Conservation (phyloP, 192 early-diverging fungal species). For the Coemansia sp. region DNA sequence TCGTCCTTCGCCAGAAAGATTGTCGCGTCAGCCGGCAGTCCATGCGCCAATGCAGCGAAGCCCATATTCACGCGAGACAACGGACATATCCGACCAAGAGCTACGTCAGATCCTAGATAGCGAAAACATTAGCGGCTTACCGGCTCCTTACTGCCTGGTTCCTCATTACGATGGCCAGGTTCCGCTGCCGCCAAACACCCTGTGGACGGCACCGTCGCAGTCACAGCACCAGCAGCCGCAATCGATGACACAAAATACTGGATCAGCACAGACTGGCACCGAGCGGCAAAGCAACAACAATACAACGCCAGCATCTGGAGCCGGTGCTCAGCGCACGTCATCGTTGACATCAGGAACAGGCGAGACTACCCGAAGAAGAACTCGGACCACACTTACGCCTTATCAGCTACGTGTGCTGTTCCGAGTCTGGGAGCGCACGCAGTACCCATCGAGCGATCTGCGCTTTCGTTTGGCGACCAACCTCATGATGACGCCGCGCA, state of each 20-base stretch:
- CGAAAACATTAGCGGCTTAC: conserved; percentile 53
- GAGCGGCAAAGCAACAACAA: background rate
- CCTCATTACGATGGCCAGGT: conserved; percentile 47
- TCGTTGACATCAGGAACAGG: conserved; percentile 12
- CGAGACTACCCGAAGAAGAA: conserved; percentile 43
- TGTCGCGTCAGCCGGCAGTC: conserved; percentile 35
- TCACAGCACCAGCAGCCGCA: conserved; percentile 4
- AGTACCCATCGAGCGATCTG: conserved; percentile 72
- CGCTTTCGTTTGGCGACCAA: conserved; percentile 68
- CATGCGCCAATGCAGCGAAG: conserved; percentile 50
- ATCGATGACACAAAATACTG: conserved; percentile 9
- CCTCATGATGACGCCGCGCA: conserved; percentile 78
- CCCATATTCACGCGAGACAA: conserved; percentile 52
- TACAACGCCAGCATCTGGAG: conserved; percentile 6
- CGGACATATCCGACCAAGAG: conserved; percentile 55
- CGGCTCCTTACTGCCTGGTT: conserved; percentile 46
- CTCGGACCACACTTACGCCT: conserved; percentile 60
- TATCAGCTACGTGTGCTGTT: conserved; percentile 61
- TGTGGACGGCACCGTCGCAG: conserved; percentile 19
- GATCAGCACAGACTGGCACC: background rate
- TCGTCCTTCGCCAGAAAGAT: conserved; percentile 31
- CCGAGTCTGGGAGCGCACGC: conserved; percentile 63
- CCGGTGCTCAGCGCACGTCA: conserved; percentile 14
- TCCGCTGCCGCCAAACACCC: conserved; percentile 21
- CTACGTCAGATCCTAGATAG: conserved; percentile 54